Base-by-base conservation (phyloP, 768 basidiomycete genomes). In the Boletales sp. region DNA sequence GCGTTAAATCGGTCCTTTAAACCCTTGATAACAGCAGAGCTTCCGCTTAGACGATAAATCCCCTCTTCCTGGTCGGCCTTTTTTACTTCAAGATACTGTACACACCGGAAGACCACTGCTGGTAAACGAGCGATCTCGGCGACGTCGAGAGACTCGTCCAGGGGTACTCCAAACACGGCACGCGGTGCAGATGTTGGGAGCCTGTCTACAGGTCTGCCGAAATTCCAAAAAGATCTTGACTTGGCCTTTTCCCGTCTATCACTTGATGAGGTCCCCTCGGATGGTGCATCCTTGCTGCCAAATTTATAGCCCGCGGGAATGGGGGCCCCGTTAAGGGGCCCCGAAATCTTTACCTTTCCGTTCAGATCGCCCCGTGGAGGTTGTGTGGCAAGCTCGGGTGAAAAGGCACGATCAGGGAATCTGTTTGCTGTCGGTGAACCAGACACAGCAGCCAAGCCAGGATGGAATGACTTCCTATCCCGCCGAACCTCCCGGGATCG, bases 51-150 rank as follows among this genome's bases (percentile, higher is more conserved):
- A 51, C 96, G 84, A 71, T 97, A 99, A 52, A 99, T 95, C 32
- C 96, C 96, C 70, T 99, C 96, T 63, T 99, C 96, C 57, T 90
- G 84, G 54, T 97, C 91, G 18, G 96, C 95, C 66, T 90, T 81
- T 74, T 94, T 94, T 17, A 83, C 81, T 72, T 98, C 92, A 48
- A 99, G 74, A 70, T 95, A 99, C 63, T 96, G 86, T 57, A 99
- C 94, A 57, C 87, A 89, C 47, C 96, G 83, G 75, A 94, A 99
- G 32, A 96, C 86, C 58, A 97, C 87, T 8, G 95, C 91, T 4
- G 96, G 96, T 18, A 99, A 75, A 59, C 87, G 86, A 46, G 87
- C 94, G 49, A 97, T 90, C 62, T 90, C 81, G 15, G 90, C 87
- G 21, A 98, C 82, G 1, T 90, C 86, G 31, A 99, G 78, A 2